Percentiles rank a stretch among this genome's conserved stretches.
These are phyloP conservation scores for Paramecium tetraurelia DNA, from an alignment of 73 alveolate species.

Conservation along the genomic window DNA sequence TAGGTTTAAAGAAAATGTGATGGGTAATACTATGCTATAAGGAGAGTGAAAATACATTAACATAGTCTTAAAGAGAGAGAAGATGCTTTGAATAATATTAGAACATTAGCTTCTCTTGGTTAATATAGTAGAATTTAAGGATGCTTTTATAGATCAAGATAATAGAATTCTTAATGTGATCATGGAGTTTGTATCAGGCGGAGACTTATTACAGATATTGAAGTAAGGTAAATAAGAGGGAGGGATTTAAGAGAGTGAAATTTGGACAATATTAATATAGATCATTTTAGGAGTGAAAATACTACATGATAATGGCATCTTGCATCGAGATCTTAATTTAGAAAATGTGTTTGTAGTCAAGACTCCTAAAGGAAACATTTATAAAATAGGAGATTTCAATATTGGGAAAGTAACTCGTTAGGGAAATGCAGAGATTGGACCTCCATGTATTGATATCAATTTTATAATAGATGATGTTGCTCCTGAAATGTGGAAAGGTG, in stretches of 20 bases:
- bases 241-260: constrained; percentile 47
- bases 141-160: constrained; percentile 67
- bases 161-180: constrained; percentile 52
- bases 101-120: constrained; percentile 59
- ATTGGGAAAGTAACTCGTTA: constrained; percentile 71
- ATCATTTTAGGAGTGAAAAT: constrained; percentile 53
- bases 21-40: constrained; percentile 58
- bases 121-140: constrained; percentile 59
- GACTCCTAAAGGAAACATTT: constrained; percentile 37
- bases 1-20: constrained; percentile 56
- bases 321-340: constrained; percentile 65
- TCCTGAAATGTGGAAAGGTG: constrained; percentile 87
- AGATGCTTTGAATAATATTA: constrained; percentile 62
- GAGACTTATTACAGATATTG: constrained; percentile 35
- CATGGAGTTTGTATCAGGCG: constrained; percentile 62
- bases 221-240: constrained; percentile 1
- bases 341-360: constrained; percentile 74
- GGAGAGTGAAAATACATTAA: constrained; percentile 49
- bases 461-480: constrained; percentile 66
- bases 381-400: constrained; percentile 81
- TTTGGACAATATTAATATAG: constrained; percentile 41
- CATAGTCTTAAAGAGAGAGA: constrained; percentile 58
- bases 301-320: constrained; percentile 44
- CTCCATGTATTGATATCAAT: constrained; percentile 64
- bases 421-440: constrained; percentile 77